A percentile compares a stretch with the other conserved stretches of the same genome.
Conservation (phyloP, 1,284 basidiomycete species). For the Neonothopanus nambi region DNA sequence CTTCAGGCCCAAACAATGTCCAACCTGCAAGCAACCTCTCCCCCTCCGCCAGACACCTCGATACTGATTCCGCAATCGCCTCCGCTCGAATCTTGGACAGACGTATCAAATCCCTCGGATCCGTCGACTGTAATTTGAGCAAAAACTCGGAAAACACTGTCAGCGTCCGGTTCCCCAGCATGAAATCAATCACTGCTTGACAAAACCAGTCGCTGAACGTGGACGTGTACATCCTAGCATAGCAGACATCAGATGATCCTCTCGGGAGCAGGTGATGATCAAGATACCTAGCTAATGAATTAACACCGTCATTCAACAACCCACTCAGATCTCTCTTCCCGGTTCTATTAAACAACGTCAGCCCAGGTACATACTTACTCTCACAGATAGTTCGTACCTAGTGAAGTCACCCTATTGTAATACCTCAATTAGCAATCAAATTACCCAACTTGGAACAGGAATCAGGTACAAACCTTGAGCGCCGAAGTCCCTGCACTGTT, state of each 20-base stretch:
- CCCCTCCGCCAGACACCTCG: slow-evolving; percentile 78
- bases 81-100: slow-evolving; percentile 87
- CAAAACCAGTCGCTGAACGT: slow-evolving; percentile 95
- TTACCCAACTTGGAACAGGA: background rate
- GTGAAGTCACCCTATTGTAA: slow-evolving; percentile 86
- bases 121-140: slow-evolving; percentile 81
- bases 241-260: no score
- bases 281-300: slow-evolving; percentile 86
- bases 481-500: slow-evolving; percentile 85
- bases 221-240: slow-evolving; percentile 84
- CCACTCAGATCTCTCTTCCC: slow-evolving; percentile 92
- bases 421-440: background rate
- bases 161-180: slow-evolving; percentile 83
- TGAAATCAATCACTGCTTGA: slow-evolving; percentile 92
- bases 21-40: slow-evolving; percentile 85
- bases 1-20: slow-evolving; percentile 88
- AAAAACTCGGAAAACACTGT: slow-evolving; percentile 92
- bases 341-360: slow-evolving; percentile 51
- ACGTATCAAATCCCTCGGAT: slow-evolving; percentile 86
- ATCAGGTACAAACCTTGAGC: slow-evolving; percentile 63
- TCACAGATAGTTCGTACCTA: slow-evolving; percentile 43
- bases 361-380: background rate
- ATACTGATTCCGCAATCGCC: slow-evolving; percentile 86
- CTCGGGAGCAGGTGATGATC: no score
- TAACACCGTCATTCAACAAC: slow-evolving; percentile 91